Base-by-base conservation (phyloP, 179 eudicot species). In the Gypsophila paniculata region DNA sequence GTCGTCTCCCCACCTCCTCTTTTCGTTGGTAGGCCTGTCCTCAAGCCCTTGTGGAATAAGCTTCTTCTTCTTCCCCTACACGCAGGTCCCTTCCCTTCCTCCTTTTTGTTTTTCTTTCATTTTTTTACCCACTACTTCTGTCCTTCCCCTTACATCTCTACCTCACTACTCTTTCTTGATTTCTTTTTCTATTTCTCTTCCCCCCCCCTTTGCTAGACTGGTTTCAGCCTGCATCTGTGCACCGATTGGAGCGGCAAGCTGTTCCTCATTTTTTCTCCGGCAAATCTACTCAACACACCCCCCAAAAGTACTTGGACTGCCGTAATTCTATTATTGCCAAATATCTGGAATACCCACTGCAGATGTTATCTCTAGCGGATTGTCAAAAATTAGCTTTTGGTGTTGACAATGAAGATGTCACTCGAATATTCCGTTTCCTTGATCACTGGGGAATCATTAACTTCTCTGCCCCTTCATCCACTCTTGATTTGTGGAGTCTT, bases 381-480 rank as follows among this genome's bases (percentile, higher is more conserved):
- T 91, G 89, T 72, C 88, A 83, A 52, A 84, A 79, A 8, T 64
- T 88, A 74, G 81, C 72, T 64, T 74, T 82, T 65, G 91, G 86
- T 64, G 72, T 87, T 72, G 87, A 84, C 52, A 49, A 39, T 61
- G 96, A 89, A 49, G 99, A 94, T 74, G 65, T 89, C 66, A 77
- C 75, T 71, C 81, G 97, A 57, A 85, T 94, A 38, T 79, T 88
- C 70, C 86, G 97, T 71, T 94, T 93, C 84, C 97, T 94, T 69
- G 96, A 91, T 73, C 90, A 89, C 68, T 91, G 97, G 97, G 97
- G 97, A 23, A 85, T 91, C 72, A 85, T 91, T 38, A 91, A 91
- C 71, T 91, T 87, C 67, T 87, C 88, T 83, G 89, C 90, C 51
- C 74, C 85, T 23, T 78, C 75, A 58, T 81, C 83, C 58, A 80